Base-by-base conservation (phyloP, 129 eudicot species). In the Smallanthus sonchifolius region DNA sequence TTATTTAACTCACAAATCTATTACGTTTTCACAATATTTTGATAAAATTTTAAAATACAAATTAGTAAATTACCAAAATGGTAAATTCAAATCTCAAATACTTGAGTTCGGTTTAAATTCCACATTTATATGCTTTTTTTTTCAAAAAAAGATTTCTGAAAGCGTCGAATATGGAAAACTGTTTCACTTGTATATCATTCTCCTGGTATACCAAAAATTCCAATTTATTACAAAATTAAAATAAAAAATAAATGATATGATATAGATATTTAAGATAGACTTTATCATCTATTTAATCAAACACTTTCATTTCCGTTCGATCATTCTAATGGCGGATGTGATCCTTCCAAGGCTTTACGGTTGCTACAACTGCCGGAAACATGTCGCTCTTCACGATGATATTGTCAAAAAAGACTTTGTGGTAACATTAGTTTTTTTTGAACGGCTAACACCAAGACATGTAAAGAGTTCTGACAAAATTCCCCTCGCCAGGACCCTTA, bases 311-410 rank as follows among this genome's bases (percentile, higher is more conserved):
- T 71, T 55, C 30, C 59, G 40, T 36, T 55, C 13, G 55, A 49
- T 39, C 54, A 13, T 67, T 76, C 77, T 3, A 20, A 87, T 87
- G 89, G 89, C 73, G 32, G 89, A 77, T 62, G 56, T 65, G 64
- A 68, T 87, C 15, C 80, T 81, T 28, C 87, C 85, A 61, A 77
- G 85, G 49, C 20, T 82, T 65, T 87, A 87, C 80, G 74, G 85
- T 61, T 84, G 92, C 76, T 84, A 47, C 67, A 87, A 77, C 45
- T 87, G 87, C 68, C 79, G 60, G 34, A 87, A 80, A 34, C 85
- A 54, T 37, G 85, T 87, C 19, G 82, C 83, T 0, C 78, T 77
- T 54, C 92, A 87, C 17, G 89, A 87, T 44, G 92, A 87, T 45
- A 80, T 87, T 5, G 70, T 87, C 52, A 75, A 80, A 2, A 87